Base-by-base conservation (phyloP, 148 eudicot genomes). In the Vaccinium myrtillus region DNA sequence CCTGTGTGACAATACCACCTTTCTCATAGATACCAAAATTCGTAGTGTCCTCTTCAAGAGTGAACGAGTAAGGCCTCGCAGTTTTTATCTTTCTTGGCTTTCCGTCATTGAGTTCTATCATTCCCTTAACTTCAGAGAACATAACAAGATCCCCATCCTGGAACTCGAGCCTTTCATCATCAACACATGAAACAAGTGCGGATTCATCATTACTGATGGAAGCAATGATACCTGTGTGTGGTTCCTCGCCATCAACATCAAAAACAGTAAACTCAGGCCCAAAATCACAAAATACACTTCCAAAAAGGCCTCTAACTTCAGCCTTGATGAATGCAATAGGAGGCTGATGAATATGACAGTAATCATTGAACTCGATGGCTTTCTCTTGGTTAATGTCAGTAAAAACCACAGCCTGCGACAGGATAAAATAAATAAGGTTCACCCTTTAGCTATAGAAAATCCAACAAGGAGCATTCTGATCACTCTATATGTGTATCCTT, bases 221-320 rank as follows among this genome's bases (percentile, higher is more conserved):
- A 84, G 97, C 94, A 86, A 93, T 89, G 30, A 93, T 93, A 67
- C 97, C 97, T 61, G 93, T 87, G 83, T 91, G 94, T 75, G 97
- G 97, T 84, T 93, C 97, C 87, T 93, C 94, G 2, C 97, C 97
- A 86, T 93, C 97, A 84, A 93, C 94, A 77, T 93, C 97, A 74
- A 79, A 23, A 77, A 93, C 93, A 65, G 92, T 91, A 85, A 93
- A 93, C 86, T 91, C 92, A 18, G 94, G 94, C 82, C 97, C 97
- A 81, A 92, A 93, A 84, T 93, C 97, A 15, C 94, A 93, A 67
- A 93, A 93, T 21, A 91, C 90, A 82, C 84, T 87, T 67, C 94
- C 97, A 85, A 93, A 93, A 69, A 93, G 93, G 21, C 97, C 97
- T 88, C 94, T 90, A 30, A 91, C 92, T 84, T 93, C 94, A 67